Evolutionary conservation across 441 rosid species (phyloP).

Genomic region (Eruca vesicaria): DNA sequence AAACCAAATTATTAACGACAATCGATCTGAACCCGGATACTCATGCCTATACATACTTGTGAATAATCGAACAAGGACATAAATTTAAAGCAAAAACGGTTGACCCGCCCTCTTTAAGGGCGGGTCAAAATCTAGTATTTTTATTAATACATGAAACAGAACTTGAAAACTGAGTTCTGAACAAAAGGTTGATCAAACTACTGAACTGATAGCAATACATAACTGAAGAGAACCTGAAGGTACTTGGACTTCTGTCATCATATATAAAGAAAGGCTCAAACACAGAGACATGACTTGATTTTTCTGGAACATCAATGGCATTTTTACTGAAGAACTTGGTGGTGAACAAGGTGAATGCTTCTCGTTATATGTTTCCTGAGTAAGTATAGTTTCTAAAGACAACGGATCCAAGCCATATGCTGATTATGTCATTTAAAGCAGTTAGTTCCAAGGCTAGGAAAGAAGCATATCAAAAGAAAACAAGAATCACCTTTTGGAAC

Average conservation of each 20-base stretch:
- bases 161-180: background rate
- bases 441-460: background rate
- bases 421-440: constrained; percentile 2
- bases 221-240: constrained; percentile 58
- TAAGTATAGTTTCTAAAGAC: constrained; percentile 34
- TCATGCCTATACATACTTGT: no score
- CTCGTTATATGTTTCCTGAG: constrained; percentile 48
- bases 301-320: constrained; percentile 47
- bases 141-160: no score
- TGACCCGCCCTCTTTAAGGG: no score
- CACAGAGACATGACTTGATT: constrained; percentile 88
- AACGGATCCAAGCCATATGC: constrained; percentile 38
- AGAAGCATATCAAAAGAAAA: constrained; percentile 17
- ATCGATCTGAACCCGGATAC: no score
- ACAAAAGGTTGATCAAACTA: background rate
- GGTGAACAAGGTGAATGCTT: constrained; percentile 48
- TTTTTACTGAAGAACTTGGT: constrained; percentile 43
- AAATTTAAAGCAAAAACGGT: no score
- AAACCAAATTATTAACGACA: no score
- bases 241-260: constrained; percentile 68
- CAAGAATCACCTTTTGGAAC: background rate
- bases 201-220: constrained; percentile 15
- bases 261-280: constrained; percentile 73
- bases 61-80: no score
- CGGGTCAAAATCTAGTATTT: no score